These are phyloP conservation scores for Vaccinium corymbosum DNA, from an alignment of 148 eudicot genomes.

Conservation along the genomic window DNA sequence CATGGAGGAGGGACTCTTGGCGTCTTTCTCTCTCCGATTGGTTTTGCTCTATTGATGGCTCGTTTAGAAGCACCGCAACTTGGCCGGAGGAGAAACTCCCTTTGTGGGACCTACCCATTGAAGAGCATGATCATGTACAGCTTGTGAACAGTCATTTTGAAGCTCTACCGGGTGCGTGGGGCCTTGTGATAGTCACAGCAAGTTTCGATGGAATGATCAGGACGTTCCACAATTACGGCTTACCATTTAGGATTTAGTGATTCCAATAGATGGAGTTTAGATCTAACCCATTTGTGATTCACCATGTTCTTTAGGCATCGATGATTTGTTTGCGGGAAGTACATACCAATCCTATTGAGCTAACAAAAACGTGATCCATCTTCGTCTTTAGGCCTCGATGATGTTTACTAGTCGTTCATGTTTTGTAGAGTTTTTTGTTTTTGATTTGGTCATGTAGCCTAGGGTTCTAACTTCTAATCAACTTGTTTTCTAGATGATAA, in stretches of 20 bases:
- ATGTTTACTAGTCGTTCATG: too few species aligned
- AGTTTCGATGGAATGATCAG: conserved; percentile 54
- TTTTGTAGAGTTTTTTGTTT: background rate
- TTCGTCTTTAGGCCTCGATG: too few species aligned
- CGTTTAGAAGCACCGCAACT: conserved; percentile 36
- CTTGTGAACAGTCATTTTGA: background rate
- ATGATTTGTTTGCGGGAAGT: background rate
- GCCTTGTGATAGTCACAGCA: conserved; percentile 65
- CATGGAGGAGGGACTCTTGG: conserved; percentile 23
- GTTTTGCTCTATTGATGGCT: conserved; percentile 42
- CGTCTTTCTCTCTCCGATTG: conserved; percentile 42
- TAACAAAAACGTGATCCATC: too few species aligned
- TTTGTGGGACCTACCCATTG: conserved; percentile 16
- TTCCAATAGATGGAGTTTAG: background rate
- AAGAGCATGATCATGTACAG: conserved; percentile 6
- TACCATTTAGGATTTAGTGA: conserved; percentile 47
- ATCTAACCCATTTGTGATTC: background rate
- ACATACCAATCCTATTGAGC: background rate
- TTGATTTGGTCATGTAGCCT: background rate
- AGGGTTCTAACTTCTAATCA: background rate
- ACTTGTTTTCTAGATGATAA: background rate
- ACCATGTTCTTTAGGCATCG: background rate
- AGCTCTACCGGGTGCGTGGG: conserved; percentile 46
- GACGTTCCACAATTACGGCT: conserved; percentile 68
- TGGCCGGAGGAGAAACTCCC: conserved; percentile 85